Conservation (phyloP, 2,329 filamentous ascomycete species). For the Colletotrichum sp. region DNA sequence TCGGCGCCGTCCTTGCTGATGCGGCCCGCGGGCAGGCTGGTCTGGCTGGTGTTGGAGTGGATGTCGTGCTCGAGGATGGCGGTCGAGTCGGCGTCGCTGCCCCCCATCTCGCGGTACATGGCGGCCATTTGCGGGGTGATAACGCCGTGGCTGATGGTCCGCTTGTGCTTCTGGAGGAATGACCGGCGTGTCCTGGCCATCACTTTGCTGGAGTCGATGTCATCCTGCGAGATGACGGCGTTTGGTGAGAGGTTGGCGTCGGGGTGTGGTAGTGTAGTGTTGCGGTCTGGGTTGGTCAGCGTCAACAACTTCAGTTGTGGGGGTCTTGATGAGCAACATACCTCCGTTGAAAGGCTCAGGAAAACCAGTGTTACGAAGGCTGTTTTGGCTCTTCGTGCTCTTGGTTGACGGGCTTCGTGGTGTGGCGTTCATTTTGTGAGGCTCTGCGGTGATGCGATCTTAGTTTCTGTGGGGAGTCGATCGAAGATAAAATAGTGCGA, state of each 20-base stretch:
- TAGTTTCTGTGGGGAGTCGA: conserved; percentile 14
- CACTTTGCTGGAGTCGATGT: conserved; percentile 50
- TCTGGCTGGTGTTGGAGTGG: background rate
- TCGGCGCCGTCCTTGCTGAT: conserved; percentile 41
- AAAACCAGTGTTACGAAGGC: conserved; percentile 51
- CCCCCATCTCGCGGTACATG: conserved; percentile 30
- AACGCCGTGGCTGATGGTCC: conserved; percentile 51
- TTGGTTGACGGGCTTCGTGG: conserved; percentile 16
- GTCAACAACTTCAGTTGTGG: no score
- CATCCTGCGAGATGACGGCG: conserved; percentile 61
- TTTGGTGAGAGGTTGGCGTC: conserved; percentile 63
- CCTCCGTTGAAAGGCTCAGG: conserved; percentile 55
- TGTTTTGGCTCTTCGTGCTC: conserved; percentile 13
- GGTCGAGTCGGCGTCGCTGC: conserved; percentile 23
- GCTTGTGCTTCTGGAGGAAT: conserved; percentile 52
- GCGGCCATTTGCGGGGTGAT: conserved; percentile 43
- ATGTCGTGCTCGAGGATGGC: conserved; percentile 6
- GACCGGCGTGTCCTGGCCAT: conserved; percentile 49
- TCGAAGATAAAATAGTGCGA: background rate
- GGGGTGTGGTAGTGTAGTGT: conserved; percentile 67
- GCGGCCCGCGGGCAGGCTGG: conserved; percentile 16
- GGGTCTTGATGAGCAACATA: no score
- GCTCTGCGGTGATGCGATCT: conserved; percentile 8
- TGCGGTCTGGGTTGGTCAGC: conserved; percentile 43
- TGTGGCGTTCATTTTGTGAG: conserved; percentile 11